Conservation (phyloP, 1,284 basidiomycete species). For the Kwoniella shivajii region DNA sequence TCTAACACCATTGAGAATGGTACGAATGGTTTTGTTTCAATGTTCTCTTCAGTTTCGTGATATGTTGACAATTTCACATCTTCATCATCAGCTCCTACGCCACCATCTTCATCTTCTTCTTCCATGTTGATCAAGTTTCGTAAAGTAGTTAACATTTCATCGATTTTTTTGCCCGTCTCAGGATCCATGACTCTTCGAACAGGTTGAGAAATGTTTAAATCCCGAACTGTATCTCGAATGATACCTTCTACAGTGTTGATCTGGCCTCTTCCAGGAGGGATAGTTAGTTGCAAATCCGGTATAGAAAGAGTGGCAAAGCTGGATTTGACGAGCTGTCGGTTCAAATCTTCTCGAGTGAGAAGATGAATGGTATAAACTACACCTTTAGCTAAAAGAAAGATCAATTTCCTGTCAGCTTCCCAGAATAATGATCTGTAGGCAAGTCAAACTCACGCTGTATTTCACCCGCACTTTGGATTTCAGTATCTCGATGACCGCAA, state of each 20-base stretch:
- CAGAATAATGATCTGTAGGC: not conserved
- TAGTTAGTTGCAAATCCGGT: slow-evolving; percentile 87
- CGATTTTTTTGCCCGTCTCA: slow-evolving; percentile 74
- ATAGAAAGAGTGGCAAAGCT: slow-evolving; percentile 77
- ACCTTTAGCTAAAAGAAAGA: slow-evolving; percentile 49
- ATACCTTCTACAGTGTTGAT: slow-evolving; percentile 96
- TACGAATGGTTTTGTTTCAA: slow-evolving; percentile 60
- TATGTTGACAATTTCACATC: slow-evolving; percentile 28
- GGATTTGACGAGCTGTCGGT: slow-evolving; percentile 94
- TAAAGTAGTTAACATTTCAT: slow-evolving; percentile 70
- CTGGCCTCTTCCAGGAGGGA: slow-evolving; percentile 85
- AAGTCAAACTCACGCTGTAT: slow-evolving; percentile 71
- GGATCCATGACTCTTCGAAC: slow-evolving; percentile 82
- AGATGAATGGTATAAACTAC: slow-evolving; percentile 78
- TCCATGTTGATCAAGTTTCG: slow-evolving; percentile 70
- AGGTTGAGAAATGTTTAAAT: slow-evolving; percentile 83
- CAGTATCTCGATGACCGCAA: slow-evolving; percentile 89
- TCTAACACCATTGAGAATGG: slow-evolving; percentile 85
- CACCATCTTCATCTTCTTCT: slow-evolving; percentile 60
- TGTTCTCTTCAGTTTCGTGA: slow-evolving; percentile 51
- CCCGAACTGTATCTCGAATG: slow-evolving; percentile 78
- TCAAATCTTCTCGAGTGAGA: slow-evolving; percentile 73
- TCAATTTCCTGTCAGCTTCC: not conserved
- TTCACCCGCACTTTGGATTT: slow-evolving; percentile 86
- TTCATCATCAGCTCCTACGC: slow-evolving; percentile 39